Evolutionary conservation across 306 rosid species (phyloP), one percentile per base, ranked within the genome.

Genomic region (Notholithocarpus densiflorus): DNA sequence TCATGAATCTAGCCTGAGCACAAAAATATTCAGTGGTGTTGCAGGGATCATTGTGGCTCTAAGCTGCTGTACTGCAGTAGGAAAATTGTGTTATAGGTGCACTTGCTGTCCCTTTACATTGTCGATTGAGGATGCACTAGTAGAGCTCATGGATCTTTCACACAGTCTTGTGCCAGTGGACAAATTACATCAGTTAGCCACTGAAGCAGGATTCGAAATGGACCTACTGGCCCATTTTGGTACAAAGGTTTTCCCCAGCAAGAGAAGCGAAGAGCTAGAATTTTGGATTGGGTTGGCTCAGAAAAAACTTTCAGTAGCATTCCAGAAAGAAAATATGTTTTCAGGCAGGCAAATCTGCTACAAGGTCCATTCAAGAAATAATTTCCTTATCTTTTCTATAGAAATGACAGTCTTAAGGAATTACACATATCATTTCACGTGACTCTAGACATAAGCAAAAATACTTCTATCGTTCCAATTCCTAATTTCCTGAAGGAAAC

Each of bases 261-360:
- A 80, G 80, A 88, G 75, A 83, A 85, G 80, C 56, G 93, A 91
- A 84, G 90, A 91, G 69, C 81, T 88, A 15, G 93, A 88, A 72
- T 88, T 89, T 86, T 89, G 93, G 93, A 86, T 89, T 56, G 92
- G 92, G 37, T 85, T 91, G 89, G 93, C 92, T 53, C 83, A 89
- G 77, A 79, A 76, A 80, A 89, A 88, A 83, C 88, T 91, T 52
- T 72, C 85, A 71, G 57, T 71, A 56, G 93, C 92, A 80, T 88
- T 91, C 79, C 48, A 29, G 61, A 77, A 82, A 55, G 89, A 84
- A 68, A 74, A 57, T 60, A 56, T 82, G 56, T 60, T 72, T 72
- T 71, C 79, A 53, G 86, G 74, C 74, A 81, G 79, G 77, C 83
- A 71, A 82, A 84, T 57, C 31, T 82, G 45, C 53, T 82, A 77